A percentile compares a stretch with the other conserved stretches of the same genome.
These are phyloP conservation scores for Fusarium redolens DNA, from an alignment of 2,329 filamentous ascomycete genomes.

Conservation along the genomic window DNA sequence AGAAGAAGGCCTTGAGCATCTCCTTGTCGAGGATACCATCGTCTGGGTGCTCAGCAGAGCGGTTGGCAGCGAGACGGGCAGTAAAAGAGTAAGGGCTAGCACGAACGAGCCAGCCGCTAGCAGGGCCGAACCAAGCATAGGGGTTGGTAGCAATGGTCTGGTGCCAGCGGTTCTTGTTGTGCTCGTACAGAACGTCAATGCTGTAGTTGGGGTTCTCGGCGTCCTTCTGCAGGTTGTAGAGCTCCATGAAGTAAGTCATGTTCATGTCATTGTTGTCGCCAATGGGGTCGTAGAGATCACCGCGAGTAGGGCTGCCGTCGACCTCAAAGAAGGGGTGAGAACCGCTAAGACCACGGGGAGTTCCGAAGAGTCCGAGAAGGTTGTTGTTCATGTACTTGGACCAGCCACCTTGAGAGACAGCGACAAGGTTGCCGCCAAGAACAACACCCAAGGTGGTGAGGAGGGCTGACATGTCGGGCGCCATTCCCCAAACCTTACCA, in stretches of 20 bases:
- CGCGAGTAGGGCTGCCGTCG: slow-evolving; percentile 63
- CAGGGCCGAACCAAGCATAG: slow-evolving; percentile 65
- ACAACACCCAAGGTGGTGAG: slow-evolving; percentile 34
- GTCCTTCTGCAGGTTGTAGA: slow-evolving; percentile 56
- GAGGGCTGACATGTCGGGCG: slow-evolving; percentile 16
- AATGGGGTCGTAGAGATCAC: slow-evolving; percentile 61
- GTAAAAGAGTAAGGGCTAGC: slow-evolving; percentile 61
- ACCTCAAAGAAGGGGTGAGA: slow-evolving; percentile 67
- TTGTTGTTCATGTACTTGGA: slow-evolving; percentile 57
- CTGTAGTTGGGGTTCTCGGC: slow-evolving; percentile 48
- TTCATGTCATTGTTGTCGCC: slow-evolving; percentile 63
- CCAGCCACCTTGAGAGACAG: slow-evolving; percentile 41
- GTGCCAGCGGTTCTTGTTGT: slow-evolving; percentile 57
- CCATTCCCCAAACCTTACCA: slow-evolving; percentile 34
- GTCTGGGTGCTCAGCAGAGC: slow-evolving; percentile 54
- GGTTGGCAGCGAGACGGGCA: slow-evolving; percentile 57
- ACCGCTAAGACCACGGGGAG: slow-evolving; percentile 60
- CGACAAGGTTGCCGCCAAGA: slow-evolving; percentile 55
- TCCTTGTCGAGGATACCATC: slow-evolving; percentile 47
- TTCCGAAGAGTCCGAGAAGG: slow-evolving; percentile 55
- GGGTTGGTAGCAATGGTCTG: slow-evolving; percentile 63
- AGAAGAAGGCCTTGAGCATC: slow-evolving; percentile 60
- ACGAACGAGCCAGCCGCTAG: slow-evolving; percentile 60
- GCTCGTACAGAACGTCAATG: slow-evolving; percentile 56
- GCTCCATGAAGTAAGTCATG: slow-evolving; percentile 61